Base-by-base conservation (phyloP, 108 stramenopile species). In the Cyclotella baltica region DNA sequence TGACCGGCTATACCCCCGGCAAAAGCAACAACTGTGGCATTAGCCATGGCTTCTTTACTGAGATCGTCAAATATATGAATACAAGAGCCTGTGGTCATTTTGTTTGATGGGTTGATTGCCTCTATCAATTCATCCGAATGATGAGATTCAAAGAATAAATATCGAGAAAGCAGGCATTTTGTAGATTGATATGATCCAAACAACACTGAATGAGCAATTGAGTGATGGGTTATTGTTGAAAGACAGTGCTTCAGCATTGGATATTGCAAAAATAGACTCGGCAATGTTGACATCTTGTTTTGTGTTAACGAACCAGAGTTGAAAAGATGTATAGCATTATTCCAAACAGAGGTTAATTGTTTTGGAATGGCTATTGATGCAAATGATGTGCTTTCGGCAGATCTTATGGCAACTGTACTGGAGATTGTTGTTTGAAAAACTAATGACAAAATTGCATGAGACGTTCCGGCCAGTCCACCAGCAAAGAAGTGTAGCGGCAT, bases 1-100 rank as follows among this genome's bases (percentile, higher is more conserved):
- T 87, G 86, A 38, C 91, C 91, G 31, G 91, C 88, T 2, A 84
- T 23, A 19, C 91, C 91, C 1, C 91, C 91, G 0, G 91, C 89
- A n/a, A 84, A 13, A 27, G 75, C 81, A 72, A 90, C 78, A n/a
- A 75, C 66, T 62, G 64, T 47, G 8, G 63, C 69, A 65, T 69
- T 62, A 20, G 62, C 25, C 0, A 51, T 27, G 11, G 56, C 48
- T 47, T 62, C 51, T 48, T 66, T 61, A 25, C 38, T 52, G 62
- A 43, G 6, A 43, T 34, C 4, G 35, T 30, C 33, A 48, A 29
- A 2, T 15, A n/a, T 30, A 23, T 20, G 25, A 34, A 22, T 62
- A 20, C 9, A n/a, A 40, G n/a, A 4, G n/a, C 29, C 71, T 28
- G 31, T 29, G 27, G 2, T 0, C n/a, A n/a, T 64, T 47, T 73